Evolutionary conservation across 306 rosid species (phyloP).

Genomic region (Vicia faba): DNA sequence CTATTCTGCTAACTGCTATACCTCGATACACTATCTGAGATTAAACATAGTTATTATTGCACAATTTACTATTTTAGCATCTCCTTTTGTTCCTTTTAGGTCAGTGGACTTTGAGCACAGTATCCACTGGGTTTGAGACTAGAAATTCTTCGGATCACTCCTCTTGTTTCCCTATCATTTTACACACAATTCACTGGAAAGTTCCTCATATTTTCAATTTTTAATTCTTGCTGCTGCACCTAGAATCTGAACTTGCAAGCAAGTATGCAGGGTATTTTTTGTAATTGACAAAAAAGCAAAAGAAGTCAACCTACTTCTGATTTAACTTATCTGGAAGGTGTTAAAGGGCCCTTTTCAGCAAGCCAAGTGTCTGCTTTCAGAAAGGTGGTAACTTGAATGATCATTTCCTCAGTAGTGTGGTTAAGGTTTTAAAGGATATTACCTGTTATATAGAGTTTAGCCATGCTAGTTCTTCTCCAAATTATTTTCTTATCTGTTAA

Average conservation of each 20-base stretch:
- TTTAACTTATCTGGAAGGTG: conserved; percentile 27
- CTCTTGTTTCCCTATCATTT: background rate
- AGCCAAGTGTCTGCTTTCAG: conserved; percentile 57
- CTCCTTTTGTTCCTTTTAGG: background rate
- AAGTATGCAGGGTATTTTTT: conserved; percentile 4
- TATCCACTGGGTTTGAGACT: background rate
- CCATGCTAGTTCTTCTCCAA: conserved; percentile 32
- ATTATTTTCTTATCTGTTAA: conserved; percentile 20
- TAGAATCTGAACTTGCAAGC: background rate
- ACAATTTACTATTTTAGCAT: background rate
- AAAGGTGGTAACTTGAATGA: conserved; percentile 45
- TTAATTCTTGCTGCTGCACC: background rate
- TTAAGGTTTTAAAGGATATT: conserved; percentile 17
- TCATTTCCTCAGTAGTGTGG: conserved; percentile 40
- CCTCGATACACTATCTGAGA: no score
- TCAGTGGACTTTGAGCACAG: background rate
- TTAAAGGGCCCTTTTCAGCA: conserved; percentile 59
- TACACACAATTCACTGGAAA: background rate
- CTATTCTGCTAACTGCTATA: no score
- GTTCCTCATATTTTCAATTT: background rate
- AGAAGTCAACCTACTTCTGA: background rate
- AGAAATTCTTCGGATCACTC: background rate
- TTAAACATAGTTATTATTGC: background rate
- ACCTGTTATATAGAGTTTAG: conserved; percentile 25
- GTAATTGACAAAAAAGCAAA: background rate